Percentiles rank a stretch among this genome's conserved stretches.
phyloP scores from a whole-genome alignment of 768 basidiomycete genomes.

The Jaapia argillacea region DNA sequence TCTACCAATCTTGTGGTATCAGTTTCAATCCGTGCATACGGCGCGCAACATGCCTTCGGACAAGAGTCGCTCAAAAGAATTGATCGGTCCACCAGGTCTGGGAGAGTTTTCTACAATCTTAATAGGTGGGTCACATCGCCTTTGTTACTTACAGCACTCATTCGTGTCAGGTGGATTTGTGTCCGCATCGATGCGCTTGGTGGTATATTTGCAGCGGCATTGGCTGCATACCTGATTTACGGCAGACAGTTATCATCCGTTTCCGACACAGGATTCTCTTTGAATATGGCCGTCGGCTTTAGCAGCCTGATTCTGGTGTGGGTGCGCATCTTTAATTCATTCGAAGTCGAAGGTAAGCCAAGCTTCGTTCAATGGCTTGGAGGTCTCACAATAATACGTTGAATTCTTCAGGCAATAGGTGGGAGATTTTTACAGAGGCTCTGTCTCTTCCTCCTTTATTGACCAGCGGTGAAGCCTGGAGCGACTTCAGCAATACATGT shows the following conservation, averaged over 20 bases:
- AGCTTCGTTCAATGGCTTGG: not conserved
- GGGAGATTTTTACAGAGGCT: not conserved
- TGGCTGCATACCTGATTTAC: constrained; percentile 50
- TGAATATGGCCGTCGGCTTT: constrained; percentile 36
- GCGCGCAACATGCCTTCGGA: constrained; percentile 39
- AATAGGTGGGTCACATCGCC: constrained; percentile 20
- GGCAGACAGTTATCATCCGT: constrained; percentile 19
- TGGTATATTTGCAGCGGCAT: constrained; percentile 38
- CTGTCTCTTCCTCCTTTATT: not conserved
- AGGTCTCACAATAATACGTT: not conserved
- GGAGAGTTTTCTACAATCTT: constrained; percentile 41
- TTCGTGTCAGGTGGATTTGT: constrained; percentile 19
- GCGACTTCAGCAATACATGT: constrained; percentile 34
- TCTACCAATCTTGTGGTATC: constrained; percentile 14
- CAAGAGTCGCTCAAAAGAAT: constrained; percentile 37
- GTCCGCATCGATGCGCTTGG: constrained; percentile 52
- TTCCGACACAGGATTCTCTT: constrained; percentile 39
- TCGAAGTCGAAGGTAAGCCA: constrained; percentile 32
- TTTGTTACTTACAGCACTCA: not conserved
- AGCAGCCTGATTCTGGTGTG: constrained; percentile 14
- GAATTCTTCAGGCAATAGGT: constrained; percentile 8
- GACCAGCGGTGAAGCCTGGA: constrained; percentile 17
- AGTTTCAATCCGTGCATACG: constrained; percentile 55
- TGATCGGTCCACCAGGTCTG: constrained; percentile 38
- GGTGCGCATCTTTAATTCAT: constrained; percentile 31